Base-by-base conservation (phyloP, 2,329 filamentous ascomycete species). In the Aspergillus pseudonomiae region DNA sequence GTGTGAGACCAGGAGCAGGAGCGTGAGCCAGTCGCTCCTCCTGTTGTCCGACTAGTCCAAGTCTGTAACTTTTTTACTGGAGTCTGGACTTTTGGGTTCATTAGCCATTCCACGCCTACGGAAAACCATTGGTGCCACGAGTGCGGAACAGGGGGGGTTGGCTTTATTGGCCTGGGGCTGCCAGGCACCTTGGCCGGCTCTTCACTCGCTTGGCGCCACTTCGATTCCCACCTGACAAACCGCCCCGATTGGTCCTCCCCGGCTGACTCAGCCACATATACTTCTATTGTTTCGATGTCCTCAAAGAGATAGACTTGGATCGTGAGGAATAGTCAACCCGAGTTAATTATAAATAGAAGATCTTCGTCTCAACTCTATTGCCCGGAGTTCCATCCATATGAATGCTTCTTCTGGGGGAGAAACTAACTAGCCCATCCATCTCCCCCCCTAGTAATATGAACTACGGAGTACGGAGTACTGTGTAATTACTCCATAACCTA, bases 81-180 rank as follows among this genome's bases (percentile, higher is more conserved):
- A 57, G 59, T 61, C 59, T 61, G 59, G 59, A 61, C 54, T 50
- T 24, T 57, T 30, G 21, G 30, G n/a, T 55, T 24, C 12, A 26
- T 54, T 54, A 30, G 46, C 52, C 52, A 54, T 54, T 54, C 16
- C 28, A 3, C n/a, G 7, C 39, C 19, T 61, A 61, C 59, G 59
- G 59, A 21, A 28, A 4, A 14, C 59, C 43, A 48, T 45, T 61
- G 52, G 43, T 32, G 55, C 61, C 61, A 62, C 32, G 45, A 19
- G 55, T 58, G 55, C 60, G 46, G 28, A 53, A 26, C 50, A 60
- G 60, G 53, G 61, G 50, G 32, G 26, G 34, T n/a, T 39, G 24
- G 26, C 45, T n/a, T n/a, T 52, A 52, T 52, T 52, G 48, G 48
- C 48, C 50, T 61, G 52, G 39, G 48, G 61, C 57, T 56, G 41